Percentiles rank a stretch among this genome's conserved stretches.
Conservation (phyloP, 1,139 yeast species). For the Sugiyamaella xylanicola region DNA sequence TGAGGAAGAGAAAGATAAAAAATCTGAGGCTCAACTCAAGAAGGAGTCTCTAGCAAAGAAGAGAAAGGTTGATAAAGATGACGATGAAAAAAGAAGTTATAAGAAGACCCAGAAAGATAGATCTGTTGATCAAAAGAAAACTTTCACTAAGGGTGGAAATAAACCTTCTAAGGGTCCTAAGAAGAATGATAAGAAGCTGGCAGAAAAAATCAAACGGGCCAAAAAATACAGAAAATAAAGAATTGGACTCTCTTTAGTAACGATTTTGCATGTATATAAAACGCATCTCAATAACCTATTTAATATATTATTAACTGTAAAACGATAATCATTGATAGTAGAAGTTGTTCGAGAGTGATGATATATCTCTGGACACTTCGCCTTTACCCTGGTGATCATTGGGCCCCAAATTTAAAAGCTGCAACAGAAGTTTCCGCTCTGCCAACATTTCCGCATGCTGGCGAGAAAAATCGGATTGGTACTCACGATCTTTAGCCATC, state of each 20-base stretch:
- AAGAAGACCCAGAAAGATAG: slow-evolving; percentile 40
- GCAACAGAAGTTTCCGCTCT: slow-evolving; percentile 65
- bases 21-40: slow-evolving; percentile 35
- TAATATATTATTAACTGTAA: neutral
- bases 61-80: slow-evolving; percentile 59
- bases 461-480: slow-evolving; percentile 60
- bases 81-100: slow-evolving; percentile 38
- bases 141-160: neutral
- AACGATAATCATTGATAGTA: slow-evolving; percentile 28
- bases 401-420: slow-evolving; percentile 57
- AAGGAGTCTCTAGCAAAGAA: slow-evolving; percentile 48
- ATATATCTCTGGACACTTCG: slow-evolving; percentile 1
- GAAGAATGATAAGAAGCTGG: slow-evolving; percentile 46
- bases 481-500: slow-evolving; percentile 51
- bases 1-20: slow-evolving; percentile 73
- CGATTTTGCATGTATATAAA: slow-evolving; percentile 6
- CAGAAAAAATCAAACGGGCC: slow-evolving; percentile 64
- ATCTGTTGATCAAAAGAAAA: slow-evolving; percentile 28
- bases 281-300: slow-evolving; percentile 8
- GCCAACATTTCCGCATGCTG: slow-evolving; percentile 59
- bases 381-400: slow-evolving; percentile 32
- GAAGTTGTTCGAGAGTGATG: slow-evolving; percentile 34
- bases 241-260: slow-evolving; percentile 17
- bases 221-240: slow-evolving; percentile 55
- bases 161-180: slow-evolving; percentile 16